These are phyloP conservation scores for Lichtheimia ornata DNA, from an alignment of 371 early-diverging fungal genomes.

Conservation along the genomic window DNA sequence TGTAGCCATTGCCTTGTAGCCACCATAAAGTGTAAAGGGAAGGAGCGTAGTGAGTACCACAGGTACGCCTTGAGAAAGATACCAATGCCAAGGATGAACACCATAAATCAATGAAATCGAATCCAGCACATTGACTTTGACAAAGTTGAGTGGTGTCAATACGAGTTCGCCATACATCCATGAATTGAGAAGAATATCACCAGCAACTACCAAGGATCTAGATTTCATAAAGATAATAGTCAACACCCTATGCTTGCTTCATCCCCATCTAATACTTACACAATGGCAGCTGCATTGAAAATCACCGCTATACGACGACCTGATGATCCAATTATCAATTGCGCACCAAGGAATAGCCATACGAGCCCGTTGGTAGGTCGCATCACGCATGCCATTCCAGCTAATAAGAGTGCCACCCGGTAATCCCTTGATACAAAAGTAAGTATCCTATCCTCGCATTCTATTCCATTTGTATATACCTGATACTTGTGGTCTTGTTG, in stretches of 20 bases:
- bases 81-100: constrained; percentile 88
- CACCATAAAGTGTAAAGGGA: constrained; percentile 50
- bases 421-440: constrained; percentile 27
- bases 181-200: constrained; percentile 64
- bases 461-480: not conserved
- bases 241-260: not conserved
- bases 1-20: constrained; percentile 11
- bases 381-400: constrained; percentile 77
- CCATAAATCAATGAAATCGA: constrained; percentile 88
- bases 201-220: constrained; percentile 30
- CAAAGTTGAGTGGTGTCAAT: constrained; percentile 75
- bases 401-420: constrained; percentile 60
- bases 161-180: constrained; percentile 36
- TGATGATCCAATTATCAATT: constrained; percentile 39
- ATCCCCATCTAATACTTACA: constrained; percentile 22
- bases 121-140: constrained; percentile 76
- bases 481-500: not conserved
- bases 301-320: constrained; percentile 18
- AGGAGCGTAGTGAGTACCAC: constrained; percentile 73
- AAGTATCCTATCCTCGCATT: not conserved
- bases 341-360: constrained; percentile 76
- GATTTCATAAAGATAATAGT: not conserved
- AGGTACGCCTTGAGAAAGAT: constrained; percentile 81
- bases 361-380: constrained; percentile 85
- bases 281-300: constrained; percentile 29